phyloP scores from a whole-genome alignment of 768 basidiomycete genomes.

The Harrya chromipes region DNA sequence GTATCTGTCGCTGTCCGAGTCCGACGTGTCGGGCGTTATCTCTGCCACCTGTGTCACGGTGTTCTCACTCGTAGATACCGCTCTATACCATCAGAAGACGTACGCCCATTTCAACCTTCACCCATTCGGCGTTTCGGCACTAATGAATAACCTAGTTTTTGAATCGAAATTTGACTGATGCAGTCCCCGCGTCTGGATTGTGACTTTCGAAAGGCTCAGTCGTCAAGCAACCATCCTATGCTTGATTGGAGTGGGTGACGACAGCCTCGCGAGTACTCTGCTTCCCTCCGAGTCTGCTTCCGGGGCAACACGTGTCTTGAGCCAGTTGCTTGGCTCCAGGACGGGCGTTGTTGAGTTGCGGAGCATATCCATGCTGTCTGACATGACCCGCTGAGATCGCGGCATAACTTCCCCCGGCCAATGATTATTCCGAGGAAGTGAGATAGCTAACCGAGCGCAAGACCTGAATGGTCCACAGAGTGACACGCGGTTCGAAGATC shows the following conservation, averaged over 20 bases:
- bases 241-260: neutral
- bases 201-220: neutral
- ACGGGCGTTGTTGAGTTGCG: neutral
- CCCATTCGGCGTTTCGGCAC: too few species aligned
- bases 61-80: neutral
- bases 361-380: slow-evolving; percentile 7
- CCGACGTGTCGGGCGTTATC: neutral
- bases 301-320: slow-evolving; percentile 4
- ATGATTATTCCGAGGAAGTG: neutral
- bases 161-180: too few species aligned
- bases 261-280: neutral
- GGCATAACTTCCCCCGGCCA: neutral
- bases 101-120: too few species aligned
- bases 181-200: neutral
- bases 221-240: neutral
- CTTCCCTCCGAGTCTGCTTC: neutral
- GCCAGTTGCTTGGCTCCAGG: neutral
- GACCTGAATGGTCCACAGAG: neutral
- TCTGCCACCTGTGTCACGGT: slow-evolving; percentile 10
- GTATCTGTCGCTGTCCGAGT: neutral
- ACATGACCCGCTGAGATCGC: neutral
- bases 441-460: neutral
- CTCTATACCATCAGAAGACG: too few species aligned
- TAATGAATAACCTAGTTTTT: too few species aligned
- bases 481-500: neutral